Percentiles rank a stretch among this genome's conserved stretches.
Evolutionary conservation across 2,329 filamentous ascomycete species (phyloP).

Genomic region (Fusarium nurragi): DNA sequence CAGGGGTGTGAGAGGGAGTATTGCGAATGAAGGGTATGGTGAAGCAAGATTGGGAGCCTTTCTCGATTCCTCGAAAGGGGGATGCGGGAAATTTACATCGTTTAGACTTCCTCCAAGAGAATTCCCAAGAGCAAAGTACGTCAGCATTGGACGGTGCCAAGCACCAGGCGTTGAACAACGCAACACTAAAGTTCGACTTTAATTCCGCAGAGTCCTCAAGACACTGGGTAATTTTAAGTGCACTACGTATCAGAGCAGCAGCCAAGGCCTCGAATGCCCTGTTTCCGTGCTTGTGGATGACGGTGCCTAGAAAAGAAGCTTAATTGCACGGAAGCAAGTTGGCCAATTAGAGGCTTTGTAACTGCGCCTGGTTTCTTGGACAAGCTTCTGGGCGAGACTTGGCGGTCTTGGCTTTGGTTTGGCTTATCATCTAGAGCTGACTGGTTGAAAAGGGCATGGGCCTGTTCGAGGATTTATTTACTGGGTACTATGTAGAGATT

Average conservation of each 20-base stretch:
- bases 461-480: not conserved
- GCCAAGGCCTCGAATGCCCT: slow-evolving; percentile 11
- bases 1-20: rapidly evolving
- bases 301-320: slow-evolving; percentile 26
- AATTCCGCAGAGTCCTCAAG: not conserved
- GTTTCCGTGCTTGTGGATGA: slow-evolving; percentile 8
- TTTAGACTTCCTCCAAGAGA: not conserved
- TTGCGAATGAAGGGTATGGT: too few species aligned
- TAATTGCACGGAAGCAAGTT: not conserved
- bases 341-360: not conserved
- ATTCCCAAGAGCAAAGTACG: slow-evolving; percentile 6
- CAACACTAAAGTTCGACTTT: slow-evolving; percentile 12
- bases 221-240: not conserved
- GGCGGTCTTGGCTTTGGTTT: slow-evolving; percentile 9
- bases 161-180: slow-evolving; percentile 19
- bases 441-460: not conserved
- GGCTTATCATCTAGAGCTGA: not conserved
- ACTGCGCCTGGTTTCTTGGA: slow-evolving; percentile 2
- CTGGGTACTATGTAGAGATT: not conserved
- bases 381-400: slow-evolving; percentile 8
- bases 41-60: too few species aligned
- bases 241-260: not conserved
- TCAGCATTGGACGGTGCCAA: slow-evolving; percentile 23
- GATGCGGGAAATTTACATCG: not conserved
- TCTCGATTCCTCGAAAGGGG: not conserved